Percentiles rank a stretch among this genome's conserved stretches.
Conservation (phyloP, 169 alveolate species). For the Plasmodium adleri region DNA sequence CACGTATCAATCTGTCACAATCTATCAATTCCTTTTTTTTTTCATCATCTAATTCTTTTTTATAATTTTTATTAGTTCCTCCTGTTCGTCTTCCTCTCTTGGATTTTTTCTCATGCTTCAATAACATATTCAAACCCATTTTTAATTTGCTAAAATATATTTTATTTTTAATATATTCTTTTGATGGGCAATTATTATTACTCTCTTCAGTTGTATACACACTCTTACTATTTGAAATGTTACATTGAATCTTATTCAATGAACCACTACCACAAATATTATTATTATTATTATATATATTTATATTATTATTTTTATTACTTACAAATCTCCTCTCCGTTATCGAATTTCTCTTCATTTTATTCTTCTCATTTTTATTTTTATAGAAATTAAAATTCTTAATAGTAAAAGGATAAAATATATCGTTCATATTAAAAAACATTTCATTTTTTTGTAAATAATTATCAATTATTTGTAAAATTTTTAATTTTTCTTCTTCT, state of each 20-base stretch:
- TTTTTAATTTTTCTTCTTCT: conserved; percentile 36
- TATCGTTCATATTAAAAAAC: conserved; percentile 35
- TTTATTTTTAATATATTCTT: conserved; percentile 36
- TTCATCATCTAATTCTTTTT: not conserved
- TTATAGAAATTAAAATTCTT: conserved; percentile 14
- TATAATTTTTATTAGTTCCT: not conserved
- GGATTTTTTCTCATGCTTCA: conserved; percentile 51
- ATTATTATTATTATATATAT: no score
- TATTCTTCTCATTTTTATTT: conserved; percentile 41
- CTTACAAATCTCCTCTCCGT: not conserved
- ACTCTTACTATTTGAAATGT: not conserved
- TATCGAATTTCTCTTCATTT: not conserved
- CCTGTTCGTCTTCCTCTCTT: conserved; percentile 7
- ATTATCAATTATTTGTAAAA: conserved; percentile 25
- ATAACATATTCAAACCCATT: conserved; percentile 38
- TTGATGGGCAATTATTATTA: conserved; percentile 9
- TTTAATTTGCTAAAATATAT: conserved; percentile 22
- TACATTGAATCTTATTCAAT: no score
- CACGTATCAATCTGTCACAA: not conserved
- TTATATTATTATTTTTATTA: no score
- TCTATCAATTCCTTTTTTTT: not conserved
- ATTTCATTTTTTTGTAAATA: conserved; percentile 30
- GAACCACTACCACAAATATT: no score
- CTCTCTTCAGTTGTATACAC: conserved; percentile 11
- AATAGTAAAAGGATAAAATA: conserved; percentile 54